Base-by-base conservation (phyloP, 139 green algal genomes). In the Pleodorina starrii region DNA sequence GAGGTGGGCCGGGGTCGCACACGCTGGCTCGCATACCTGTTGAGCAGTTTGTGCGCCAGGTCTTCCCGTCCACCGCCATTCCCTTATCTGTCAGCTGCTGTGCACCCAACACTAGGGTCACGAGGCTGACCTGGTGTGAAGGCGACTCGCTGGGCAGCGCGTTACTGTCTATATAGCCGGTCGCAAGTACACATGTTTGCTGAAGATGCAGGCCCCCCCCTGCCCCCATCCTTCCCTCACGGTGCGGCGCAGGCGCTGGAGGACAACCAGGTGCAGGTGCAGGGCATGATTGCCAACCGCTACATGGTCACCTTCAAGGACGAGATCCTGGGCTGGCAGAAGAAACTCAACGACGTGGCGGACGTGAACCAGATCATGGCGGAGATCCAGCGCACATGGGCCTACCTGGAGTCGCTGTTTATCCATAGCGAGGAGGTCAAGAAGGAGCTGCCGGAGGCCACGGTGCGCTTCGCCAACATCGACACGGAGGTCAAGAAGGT, bases 241-340 rank as follows among this genome's bases (percentile, higher is more conserved):
- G n/a, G n/a, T n/a, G n/a, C n/a, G n/a, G n/a, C n/a, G 11, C 91
- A 94, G 91, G 92, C 93, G 25, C 92, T 98, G 85, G 96, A 98
- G 90, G 96, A 98, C 84, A 96, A 97, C 90, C 95, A 97, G 90
- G 95, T 98, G 71, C 92, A 97, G 63, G 95, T 98, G 76, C 96
- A 98, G 93, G 95, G 96, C 90, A 98, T 98, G 96, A 96, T 98
- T 93, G 96, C 96, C 86, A 98, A 98, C 90, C 92, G 96, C 76
- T 98, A 97, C 94, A 97, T 98, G 96, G 93, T 93, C 84, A 98
- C 96, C 50, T 98, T 98, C 94, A 84, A 93, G 11, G 96, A 97
- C 27, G 84, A 90, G 29, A 97, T 98, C 84, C 84, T 97, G 48
- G 92, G 93, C 73, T 98, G 96, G 96, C 97, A 98, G 90, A 96